Evolutionary conservation across 139 green algal genomes (phyloP), one percentile per base, ranked within the genome.

Genomic region (Volvox reticuliferus): DNA sequence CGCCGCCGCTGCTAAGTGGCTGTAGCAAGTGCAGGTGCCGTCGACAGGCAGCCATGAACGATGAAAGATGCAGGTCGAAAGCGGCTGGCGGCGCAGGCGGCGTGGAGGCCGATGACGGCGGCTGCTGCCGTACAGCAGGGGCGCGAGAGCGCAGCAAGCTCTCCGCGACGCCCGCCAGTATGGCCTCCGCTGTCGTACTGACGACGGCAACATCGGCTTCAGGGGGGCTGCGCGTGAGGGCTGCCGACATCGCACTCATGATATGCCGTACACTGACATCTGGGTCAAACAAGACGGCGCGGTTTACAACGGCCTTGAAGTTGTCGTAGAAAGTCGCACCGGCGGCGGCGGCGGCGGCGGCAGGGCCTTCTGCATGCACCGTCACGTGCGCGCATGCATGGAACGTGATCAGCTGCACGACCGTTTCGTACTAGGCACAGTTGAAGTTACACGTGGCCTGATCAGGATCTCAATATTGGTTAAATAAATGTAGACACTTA

Each of bases 221-320:
- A 62, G 19, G 61, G 26, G 12, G 19, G 76, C 9, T 35, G 16
- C 33, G 2, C 37, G 33, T 75, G 76, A 26, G 19, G 30, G 76
- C 26, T 0, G 87, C 87, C 44, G 44, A 55, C 30, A 91, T 62
- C 14, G 75, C 76, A 16, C 1, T 0, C 87, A 91, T 79, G 76
- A 91, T 37, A 9, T 79, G 87, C 16, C 13, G 76, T 63, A 85
- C 75, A 20, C 32, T 62, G 21, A 55, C 61, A 35, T 91, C 87
- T 16, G 76, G n/a, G n/a, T 91, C 76, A 44, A 91, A 91, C 16
- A 91, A 62, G 12, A 91, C 3, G 36, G 87, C 87, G 12, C 73
- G 86, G 71, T 90, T 90, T 17, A 90, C 50, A 28, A 69, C 20
- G 20, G 86, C 30, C 21, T 26, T 21, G 50, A 75, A 90, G 71